These are phyloP conservation scores for Astrothelium macrocarpum DNA, from an alignment of 495 filamentous ascomycete species.

Conservation along the genomic window DNA sequence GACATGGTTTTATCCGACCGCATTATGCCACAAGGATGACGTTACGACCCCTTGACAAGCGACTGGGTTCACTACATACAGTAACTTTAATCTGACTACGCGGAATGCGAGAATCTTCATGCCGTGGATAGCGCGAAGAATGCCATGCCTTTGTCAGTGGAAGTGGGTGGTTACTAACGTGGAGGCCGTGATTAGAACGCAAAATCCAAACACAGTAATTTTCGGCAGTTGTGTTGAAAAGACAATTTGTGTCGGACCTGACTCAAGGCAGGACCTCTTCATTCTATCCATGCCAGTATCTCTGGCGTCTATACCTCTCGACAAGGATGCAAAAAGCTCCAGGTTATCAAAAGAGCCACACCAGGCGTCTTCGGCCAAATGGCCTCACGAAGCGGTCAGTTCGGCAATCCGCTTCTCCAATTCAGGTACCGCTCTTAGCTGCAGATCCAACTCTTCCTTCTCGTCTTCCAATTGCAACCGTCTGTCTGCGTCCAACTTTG, in stretches of 20 bases:
- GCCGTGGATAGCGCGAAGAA: neutral
- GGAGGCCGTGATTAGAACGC: too few relatives aligned
- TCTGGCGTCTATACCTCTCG: neutral
- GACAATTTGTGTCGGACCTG: neutral
- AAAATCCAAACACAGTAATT: too few relatives aligned
- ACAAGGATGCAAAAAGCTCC: neutral
- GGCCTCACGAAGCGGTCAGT: slow-evolving; percentile 39
- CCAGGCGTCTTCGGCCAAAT: neutral
- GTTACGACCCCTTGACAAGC: neutral
- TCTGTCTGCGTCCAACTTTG: slow-evolving; percentile 78
- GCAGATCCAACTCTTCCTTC: slow-evolving; percentile 84
- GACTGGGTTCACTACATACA: neutral
- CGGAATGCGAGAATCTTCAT: neutral
- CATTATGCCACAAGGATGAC: neutral
- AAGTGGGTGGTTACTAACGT: too few relatives aligned
- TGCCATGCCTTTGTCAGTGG: neutral
- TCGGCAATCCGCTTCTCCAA: slow-evolving; percentile 77
- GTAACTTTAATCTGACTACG: neutral
- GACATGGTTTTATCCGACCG: neutral
- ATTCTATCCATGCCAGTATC: neutral
- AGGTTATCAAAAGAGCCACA: neutral
- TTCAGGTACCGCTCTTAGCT: slow-evolving; percentile 75
- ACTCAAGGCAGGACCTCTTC: neutral
- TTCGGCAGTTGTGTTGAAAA: neutral
- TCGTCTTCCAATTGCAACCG: slow-evolving; percentile 85